Evolutionary conservation across 352 stramenopile genomes (phyloP), one percentile per base, ranked within the genome.

Genomic region (Phytopythium litorale): DNA sequence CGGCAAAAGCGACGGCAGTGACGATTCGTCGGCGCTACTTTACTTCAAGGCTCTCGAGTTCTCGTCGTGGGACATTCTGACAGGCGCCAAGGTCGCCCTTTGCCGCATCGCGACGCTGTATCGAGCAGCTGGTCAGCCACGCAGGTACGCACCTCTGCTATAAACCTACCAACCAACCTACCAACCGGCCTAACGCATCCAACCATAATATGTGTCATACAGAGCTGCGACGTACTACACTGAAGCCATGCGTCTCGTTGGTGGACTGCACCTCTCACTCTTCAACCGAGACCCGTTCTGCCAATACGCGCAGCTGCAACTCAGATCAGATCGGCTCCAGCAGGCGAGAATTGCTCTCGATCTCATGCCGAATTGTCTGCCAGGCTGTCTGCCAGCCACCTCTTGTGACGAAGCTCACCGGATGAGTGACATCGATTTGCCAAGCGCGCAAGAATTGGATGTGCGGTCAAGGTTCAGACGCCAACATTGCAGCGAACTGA

Each of bases 181-280:
- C 25, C 25, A 32, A 32, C 28, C 28, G 28, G 28, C 5, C 35
- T 45, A 57, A 57, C 30, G 3, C 28, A 46, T 45, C 4, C n/a
- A 23, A 38, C 21, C 9, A 15, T 12, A 15, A 37, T 33, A 13
- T n/a, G 5, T 43, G 38, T 58, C 55, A 25, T 65, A 2, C 43
- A 88, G 76, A 43, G 70, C 82, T 56, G 71, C 71, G 8, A 58
- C 71, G 19, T 92, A 89, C 56, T 85, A 86, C 45, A 67, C 62
- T 0, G 81, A 91, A 33, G 83, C 83, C 5, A 89, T 92, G 81
- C 64, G 77, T 23, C 68, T 92, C n/a, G 83, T 91, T 15, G 75
- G 81, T 42, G 76, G 79, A 8, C 37, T 92, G 5, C 66, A 80
- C n/a, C 67, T 88, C 25, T 58, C 52, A 19, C 75, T 76, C 15